These are phyloP conservation scores for Fusarium udum DNA, from an alignment of 2,329 filamentous ascomycete species.

Conservation along the genomic window DNA sequence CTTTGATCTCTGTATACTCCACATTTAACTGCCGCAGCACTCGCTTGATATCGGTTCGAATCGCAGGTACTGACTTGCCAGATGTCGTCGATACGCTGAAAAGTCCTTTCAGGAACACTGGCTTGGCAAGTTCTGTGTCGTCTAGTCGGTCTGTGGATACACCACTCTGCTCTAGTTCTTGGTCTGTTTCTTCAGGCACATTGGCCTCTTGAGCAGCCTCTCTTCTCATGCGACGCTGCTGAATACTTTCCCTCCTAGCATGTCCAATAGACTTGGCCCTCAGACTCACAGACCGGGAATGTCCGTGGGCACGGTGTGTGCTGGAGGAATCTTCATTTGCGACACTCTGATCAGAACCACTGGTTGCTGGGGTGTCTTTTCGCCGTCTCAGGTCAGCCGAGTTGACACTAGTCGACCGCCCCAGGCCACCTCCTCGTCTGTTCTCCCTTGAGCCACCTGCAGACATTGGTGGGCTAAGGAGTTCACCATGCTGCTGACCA, in stretches of 20 bases:
- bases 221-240: constrained; percentile 79
- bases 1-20: constrained; percentile 91
- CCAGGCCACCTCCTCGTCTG: constrained; percentile 72
- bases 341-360: constrained; percentile 80
- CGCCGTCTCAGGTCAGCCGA: constrained; percentile 82
- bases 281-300: constrained; percentile 69
- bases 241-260: constrained; percentile 89
- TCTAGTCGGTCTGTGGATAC: constrained; percentile 69
- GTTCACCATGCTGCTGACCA: constrained; percentile 78
- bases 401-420: constrained; percentile 90
- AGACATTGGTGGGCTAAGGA: constrained; percentile 77
- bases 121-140: constrained; percentile 84
- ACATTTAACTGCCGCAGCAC: constrained; percentile 89
- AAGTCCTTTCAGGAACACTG: constrained; percentile 93
- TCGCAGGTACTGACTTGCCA: constrained; percentile 85
- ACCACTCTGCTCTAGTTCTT: constrained; percentile 73
- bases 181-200: constrained; percentile 90
- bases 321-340: constrained; percentile 61
- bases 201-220: constrained; percentile 79
- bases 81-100: constrained; percentile 98
- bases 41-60: constrained; percentile 88
- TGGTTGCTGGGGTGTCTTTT: constrained; percentile 77
- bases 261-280: constrained; percentile 91
- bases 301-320: constrained; percentile 61
- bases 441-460: constrained; percentile 65